These are phyloP conservation scores for Crithidia mellificae DNA, from an alignment of 208 protist species.

Conservation along the genomic window DNA sequence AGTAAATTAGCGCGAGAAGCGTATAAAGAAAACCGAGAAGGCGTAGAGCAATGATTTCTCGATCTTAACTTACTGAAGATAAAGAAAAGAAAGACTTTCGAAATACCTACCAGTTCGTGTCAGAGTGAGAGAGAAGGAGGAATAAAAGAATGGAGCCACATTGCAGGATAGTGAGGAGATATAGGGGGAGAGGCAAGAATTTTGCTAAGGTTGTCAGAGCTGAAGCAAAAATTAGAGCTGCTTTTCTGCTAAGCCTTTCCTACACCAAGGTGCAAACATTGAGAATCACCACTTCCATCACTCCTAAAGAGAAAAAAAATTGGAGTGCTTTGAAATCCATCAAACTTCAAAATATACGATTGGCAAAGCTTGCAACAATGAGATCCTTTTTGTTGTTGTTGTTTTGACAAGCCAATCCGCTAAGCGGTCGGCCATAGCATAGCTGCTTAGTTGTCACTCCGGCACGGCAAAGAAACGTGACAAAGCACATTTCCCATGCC, in stretches of 20 bases:
- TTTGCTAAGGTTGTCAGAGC: neutral
- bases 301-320: no score
- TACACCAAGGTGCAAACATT: no score
- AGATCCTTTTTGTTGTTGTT: neutral
- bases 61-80: neutral
- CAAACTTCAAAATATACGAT: neutral
- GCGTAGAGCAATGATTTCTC: neutral
- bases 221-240: neutral
- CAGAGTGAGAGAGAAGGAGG: neutral
- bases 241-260: no score
- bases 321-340: neutral
- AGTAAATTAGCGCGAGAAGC: conserved; percentile 2
- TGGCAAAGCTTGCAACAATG: neutral
- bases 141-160: conserved; percentile 3
- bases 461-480: conserved; percentile 1
- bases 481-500: neutral
- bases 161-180: neutral
- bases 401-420: neutral
- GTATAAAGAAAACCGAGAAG: neutral
- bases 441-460: neutral
- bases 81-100: conserved; percentile 15
- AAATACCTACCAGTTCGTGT: neutral
- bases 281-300: no score
- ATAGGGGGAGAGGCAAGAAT: neutral
- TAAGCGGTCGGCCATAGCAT: neutral